These are phyloP conservation scores for Ramularia collo-cygni DNA, from an alignment of 2,329 filamentous ascomycete genomes.

Conservation along the genomic window DNA sequence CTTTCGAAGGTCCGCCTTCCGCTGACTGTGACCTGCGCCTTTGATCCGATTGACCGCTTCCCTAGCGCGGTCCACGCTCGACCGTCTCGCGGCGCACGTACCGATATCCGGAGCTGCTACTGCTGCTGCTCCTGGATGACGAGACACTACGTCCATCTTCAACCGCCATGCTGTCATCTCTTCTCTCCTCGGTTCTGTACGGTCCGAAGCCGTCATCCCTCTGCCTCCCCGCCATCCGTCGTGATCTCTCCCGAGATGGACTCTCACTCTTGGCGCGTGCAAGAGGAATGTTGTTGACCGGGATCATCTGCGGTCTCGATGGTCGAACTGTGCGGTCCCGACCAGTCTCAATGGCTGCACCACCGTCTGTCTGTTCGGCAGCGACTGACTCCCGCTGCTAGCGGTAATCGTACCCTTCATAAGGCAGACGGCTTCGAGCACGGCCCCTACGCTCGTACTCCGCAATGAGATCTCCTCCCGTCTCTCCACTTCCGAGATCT, in stretches of 20 bases:
- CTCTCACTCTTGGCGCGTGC: slow-evolving; percentile 23
- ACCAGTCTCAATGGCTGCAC: slow-evolving; percentile 4
- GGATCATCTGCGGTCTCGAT: too few species aligned
- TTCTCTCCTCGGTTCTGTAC: slow-evolving; percentile 14
- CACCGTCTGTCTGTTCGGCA: slow-evolving; percentile 1
- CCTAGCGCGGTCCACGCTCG: slow-evolving; percentile 9
- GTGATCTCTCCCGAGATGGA: slow-evolving; percentile 22
- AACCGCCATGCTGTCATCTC: slow-evolving; percentile 13
- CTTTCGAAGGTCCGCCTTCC: not conserved
- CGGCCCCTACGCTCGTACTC: slow-evolving; percentile 22
- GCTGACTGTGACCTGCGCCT: not conserved
- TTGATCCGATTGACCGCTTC: not conserved
- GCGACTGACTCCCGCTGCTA: slow-evolving; percentile 7
- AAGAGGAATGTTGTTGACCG: slow-evolving; percentile 9
- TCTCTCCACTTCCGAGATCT: slow-evolving; percentile 7
- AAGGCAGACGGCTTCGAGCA: slow-evolving; percentile 9
- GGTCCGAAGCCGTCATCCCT: slow-evolving; percentile 17
- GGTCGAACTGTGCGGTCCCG: slow-evolving; percentile 4
- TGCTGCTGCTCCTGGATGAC: slow-evolving; percentile 4
- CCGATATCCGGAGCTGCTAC: not conserved
- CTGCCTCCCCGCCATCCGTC: slow-evolving; percentile 1
- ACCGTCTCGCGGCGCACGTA: slow-evolving; percentile 1
- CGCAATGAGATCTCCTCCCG: slow-evolving; percentile 14
- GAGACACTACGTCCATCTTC: slow-evolving; percentile 15
- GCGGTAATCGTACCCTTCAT: slow-evolving; percentile 5